Evolutionary conservation across 306 rosid genomes (phyloP), one percentile per base, ranked within the genome.

Genomic region (Oemleria cerasiformis): DNA sequence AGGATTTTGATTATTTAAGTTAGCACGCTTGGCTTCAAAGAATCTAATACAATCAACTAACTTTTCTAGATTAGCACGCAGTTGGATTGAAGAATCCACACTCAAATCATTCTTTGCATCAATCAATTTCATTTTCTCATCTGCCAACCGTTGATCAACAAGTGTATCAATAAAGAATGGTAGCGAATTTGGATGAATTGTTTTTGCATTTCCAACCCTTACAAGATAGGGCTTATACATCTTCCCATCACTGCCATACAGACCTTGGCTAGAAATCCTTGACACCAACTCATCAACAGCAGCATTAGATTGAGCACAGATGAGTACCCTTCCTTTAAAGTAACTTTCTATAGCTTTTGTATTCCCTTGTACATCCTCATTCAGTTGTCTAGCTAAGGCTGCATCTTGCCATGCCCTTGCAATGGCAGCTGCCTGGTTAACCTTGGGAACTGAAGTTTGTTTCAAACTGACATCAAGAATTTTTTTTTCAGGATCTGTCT

Each of bases 331-430:
- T 70, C 86, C 78, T 82, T 82, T 87, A 23, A 30, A 80, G 72
- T 73, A 72, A 78, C 71, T 82, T 56, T 88, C 97, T 38, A 49
- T 47, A 70, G 83, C 72, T 65, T 82, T 87, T 61, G 82, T 59
- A 62, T 79, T 79, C 69, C 75, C 79, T 78, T 84, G 85, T 64
- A 45, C 83, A 75, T 90, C 86, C 65, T 84, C 86, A 60, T 73
- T 80, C 84, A 86, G 40, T 67, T 91, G 96, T 80, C 84, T 87
- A 58, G 98, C 97, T 85, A 94, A 76, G 69, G 97, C 98, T 70
- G 97, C 97, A 86, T 91, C 90, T 80, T 94, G 98, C 98, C 98
- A 94, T n/a, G 90, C 98, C 88, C 92, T 89, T 9, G 96, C 89
- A 79, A 87, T 65, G 39, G 92, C 97, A 72, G 74, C 85, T 80